Conservation (phyloP, 257 asterid species). For the Eucommia ulmoides region DNA sequence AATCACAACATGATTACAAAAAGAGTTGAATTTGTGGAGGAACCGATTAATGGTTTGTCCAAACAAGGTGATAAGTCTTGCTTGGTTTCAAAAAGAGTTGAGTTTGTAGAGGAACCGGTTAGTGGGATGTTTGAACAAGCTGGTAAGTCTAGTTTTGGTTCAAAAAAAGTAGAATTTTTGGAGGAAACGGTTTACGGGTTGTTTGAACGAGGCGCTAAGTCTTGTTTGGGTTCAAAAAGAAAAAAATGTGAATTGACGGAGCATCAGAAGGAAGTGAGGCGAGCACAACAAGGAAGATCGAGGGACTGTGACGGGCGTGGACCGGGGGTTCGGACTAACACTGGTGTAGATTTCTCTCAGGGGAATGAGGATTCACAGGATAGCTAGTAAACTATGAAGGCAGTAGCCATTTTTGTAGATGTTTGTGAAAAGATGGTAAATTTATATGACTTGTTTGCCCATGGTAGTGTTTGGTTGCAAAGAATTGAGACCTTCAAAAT, state of each 20-base stretch:
- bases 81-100: slow-evolving; percentile 42
- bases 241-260: slow-evolving; percentile 49
- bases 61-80: slow-evolving; percentile 7
- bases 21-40: slow-evolving; percentile 43
- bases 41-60: background rate
- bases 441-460: too few species aligned
- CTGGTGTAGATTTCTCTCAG: slow-evolving; percentile 65
- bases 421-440: slow-evolving; percentile 1
- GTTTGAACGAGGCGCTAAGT: slow-evolving; percentile 7
- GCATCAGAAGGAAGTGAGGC: slow-evolving; percentile 72
- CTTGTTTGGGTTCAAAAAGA: slow-evolving; percentile 28
- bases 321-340: slow-evolving; percentile 63
- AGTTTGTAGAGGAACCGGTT: slow-evolving; percentile 14
- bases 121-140: too few species aligned
- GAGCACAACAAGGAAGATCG: slow-evolving; percentile 63
- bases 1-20: slow-evolving; percentile 46
- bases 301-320: slow-evolving; percentile 62
- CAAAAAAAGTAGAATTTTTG: slow-evolving; percentile 40
- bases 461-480: too few species aligned
- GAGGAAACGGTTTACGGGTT: slow-evolving; percentile 15
- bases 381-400: slow-evolving; percentile 33
- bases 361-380: slow-evolving; percentile 73
- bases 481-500: too few species aligned
- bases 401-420: slow-evolving; percentile 7
- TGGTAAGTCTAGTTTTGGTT: too few species aligned